Percentiles rank a stretch among this genome's conserved stretches.
These are phyloP conservation scores for Phytophthora sp. DNA, from an alignment of 352 stramenopile genomes.

Conservation along the genomic window DNA sequence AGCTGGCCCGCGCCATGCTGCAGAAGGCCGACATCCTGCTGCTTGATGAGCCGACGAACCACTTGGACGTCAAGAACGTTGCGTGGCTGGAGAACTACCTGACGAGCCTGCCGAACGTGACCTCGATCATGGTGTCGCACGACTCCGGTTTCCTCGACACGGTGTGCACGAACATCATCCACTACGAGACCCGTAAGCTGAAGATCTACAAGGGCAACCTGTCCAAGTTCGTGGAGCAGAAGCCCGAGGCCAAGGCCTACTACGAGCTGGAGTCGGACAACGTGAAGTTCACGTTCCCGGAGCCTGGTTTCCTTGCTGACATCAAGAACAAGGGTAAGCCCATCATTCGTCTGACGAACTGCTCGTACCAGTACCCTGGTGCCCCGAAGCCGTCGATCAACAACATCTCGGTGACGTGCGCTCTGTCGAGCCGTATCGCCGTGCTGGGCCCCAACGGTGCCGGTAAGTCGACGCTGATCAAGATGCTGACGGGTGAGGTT, in stretches of 20 bases:
- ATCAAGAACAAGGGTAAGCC: constrained; percentile 93
- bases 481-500: constrained; percentile 91
- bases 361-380: constrained; percentile 86
- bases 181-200: constrained; percentile 95
- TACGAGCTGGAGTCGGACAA: constrained; percentile 87
- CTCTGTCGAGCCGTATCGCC: constrained; percentile 82
- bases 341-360: constrained; percentile 90
- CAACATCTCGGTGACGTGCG: constrained; percentile 81
- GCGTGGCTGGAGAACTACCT: constrained; percentile 95
- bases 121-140: constrained; percentile 95
- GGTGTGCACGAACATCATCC: constrained; percentile 97
- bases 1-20: constrained; percentile 94
- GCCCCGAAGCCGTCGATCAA: constrained; percentile 82
- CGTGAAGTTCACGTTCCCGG: constrained; percentile 89
- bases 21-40: constrained; percentile 97
- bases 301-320: constrained; percentile 88
- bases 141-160: constrained; percentile 98
- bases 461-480: constrained; percentile 97
- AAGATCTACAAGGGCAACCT: constrained; percentile 91
- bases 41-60: constrained; percentile 96
- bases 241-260: constrained; percentile 90
- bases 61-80: constrained; percentile 94
- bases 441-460: constrained; percentile 92
- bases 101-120: constrained; percentile 87
- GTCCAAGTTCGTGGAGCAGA: constrained; percentile 84